Conservation (phyloP, 2,329 filamentous ascomycete species). For the Sporothrix brasiliensis region DNA sequence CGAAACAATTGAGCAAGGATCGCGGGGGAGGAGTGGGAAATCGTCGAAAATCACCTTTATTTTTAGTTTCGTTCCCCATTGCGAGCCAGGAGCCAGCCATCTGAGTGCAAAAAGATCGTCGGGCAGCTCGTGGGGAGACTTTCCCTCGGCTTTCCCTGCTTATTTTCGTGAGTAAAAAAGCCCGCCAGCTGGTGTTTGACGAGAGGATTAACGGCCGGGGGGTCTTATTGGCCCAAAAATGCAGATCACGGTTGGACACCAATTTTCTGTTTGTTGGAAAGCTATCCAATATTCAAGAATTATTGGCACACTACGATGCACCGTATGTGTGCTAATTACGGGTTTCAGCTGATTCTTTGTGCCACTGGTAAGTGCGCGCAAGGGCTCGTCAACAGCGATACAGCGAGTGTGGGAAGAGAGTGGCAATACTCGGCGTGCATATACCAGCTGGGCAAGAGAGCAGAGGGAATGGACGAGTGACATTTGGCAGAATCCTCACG, state of each 20-base stretch:
- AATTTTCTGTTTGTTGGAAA: neutral
- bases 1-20: no score
- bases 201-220: no score
- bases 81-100: neutral
- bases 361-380: neutral
- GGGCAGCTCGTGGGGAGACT: constrained; percentile 8
- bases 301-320: neutral
- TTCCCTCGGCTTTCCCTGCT: constrained; percentile 15
- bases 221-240: neutral
- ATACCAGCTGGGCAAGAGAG: neutral
- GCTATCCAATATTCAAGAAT: neutral
- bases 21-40: no score
- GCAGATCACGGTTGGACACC: neutral
- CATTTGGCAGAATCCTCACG: neutral
- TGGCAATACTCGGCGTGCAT: neutral
- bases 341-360: neutral
- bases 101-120: neutral
- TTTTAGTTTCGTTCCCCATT: neutral
- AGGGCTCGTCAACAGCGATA: neutral
- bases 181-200: neutral
- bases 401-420: neutral
- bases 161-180: neutral
- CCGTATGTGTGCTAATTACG: neutral
- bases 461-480: neutral
- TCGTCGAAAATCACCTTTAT: neutral